Conservation (phyloP, 768 basidiomycete species). For the Xerocomellus amylosporus region DNA sequence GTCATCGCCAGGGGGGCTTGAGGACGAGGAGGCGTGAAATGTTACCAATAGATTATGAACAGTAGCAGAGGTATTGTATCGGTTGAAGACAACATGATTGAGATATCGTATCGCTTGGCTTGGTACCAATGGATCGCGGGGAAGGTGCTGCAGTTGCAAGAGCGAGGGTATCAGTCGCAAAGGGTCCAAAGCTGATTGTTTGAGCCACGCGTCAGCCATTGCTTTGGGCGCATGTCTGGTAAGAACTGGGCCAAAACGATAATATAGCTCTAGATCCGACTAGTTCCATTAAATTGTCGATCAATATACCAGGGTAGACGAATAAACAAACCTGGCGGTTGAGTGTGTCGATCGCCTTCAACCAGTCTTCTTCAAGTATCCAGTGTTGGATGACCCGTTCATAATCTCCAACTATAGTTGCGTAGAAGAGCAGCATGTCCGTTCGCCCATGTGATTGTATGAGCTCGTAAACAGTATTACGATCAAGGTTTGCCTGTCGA, state of each 20-base stretch:
- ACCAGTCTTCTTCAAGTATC: conserved; percentile 90
- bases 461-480: conserved; percentile 84
- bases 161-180: conserved; percentile 86
- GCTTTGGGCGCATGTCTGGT: conserved; percentile 85
- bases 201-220: conserved; percentile 90
- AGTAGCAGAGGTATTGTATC: conserved; percentile 75
- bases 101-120: conserved; percentile 92
- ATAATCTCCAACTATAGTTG: conserved; percentile 75
- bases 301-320: background rate
- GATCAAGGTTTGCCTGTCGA: conserved; percentile 77
- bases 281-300: conserved; percentile 31
- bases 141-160: conserved; percentile 71
- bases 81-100: conserved; percentile 78
- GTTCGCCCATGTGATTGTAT: conserved; percentile 91
- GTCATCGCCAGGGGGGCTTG: conserved; percentile 57
- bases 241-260: conserved; percentile 86
- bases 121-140: conserved; percentile 66
- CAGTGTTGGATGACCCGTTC: conserved; percentile 88
- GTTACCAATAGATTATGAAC: conserved; percentile 94
- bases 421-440: conserved; percentile 90
- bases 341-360: conserved; percentile 84
- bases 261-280: conserved; percentile 87
- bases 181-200: conserved; percentile 76
- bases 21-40: conserved; percentile 62
- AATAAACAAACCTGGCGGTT: conserved; percentile 68